These are phyloP conservation scores for Thraustotheca clavata DNA, from an alignment of 352 stramenopile genomes.

Conservation along the genomic window DNA sequence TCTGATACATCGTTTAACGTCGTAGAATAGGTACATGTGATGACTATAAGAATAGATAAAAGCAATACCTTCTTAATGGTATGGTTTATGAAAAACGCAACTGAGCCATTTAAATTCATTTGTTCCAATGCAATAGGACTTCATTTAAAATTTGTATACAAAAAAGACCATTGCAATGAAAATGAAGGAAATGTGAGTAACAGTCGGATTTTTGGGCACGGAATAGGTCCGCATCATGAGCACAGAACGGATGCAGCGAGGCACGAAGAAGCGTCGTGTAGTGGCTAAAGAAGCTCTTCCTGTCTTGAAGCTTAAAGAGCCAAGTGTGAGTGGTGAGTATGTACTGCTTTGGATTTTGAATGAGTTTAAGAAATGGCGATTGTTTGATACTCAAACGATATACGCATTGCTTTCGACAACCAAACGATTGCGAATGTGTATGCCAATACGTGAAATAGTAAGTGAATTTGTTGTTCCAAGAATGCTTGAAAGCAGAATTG, in stretches of 20 bases:
- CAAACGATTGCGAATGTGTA: not conserved
- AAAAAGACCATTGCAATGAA: not conserved
- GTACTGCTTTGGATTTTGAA: not conserved
- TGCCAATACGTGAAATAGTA: constrained; percentile 10
- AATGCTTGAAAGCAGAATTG: not conserved
- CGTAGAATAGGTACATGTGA: no score
- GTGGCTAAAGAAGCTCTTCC: not conserved
- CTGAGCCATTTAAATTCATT: no score
- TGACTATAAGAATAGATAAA: no score
- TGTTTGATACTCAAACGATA: constrained; percentile 4
- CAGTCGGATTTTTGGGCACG: not conserved
- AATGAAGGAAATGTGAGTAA: not conserved
- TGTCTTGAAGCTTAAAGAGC: not conserved
- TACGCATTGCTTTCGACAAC: not conserved
- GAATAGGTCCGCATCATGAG: not conserved
- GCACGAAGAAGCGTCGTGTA: constrained; percentile 7
- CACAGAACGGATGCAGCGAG: not conserved
- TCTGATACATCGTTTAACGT: no score
- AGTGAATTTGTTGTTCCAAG: not conserved
- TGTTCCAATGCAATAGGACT: not conserved
- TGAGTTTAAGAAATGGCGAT: constrained; percentile 4
- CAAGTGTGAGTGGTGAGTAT: not conserved
- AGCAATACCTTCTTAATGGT: no score
- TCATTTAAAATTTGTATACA: not conserved
- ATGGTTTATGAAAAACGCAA: no score